Evolutionary conservation across 2,329 filamentous ascomycete genomes (phyloP), one percentile per base, ranked within the genome.

Genomic region (Ceratocystis cubensis): DNA sequence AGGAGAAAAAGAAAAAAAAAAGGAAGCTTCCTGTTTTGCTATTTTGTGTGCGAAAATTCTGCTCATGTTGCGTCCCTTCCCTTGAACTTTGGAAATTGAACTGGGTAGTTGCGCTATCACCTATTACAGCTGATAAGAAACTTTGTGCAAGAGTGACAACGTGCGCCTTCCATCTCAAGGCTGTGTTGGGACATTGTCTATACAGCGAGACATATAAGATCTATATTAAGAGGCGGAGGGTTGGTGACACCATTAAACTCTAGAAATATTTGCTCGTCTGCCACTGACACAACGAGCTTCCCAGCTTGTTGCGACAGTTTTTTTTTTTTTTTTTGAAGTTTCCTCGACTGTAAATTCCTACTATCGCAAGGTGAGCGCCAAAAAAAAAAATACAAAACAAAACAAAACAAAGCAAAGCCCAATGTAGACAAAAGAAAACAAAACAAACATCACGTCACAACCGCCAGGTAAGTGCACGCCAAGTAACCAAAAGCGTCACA

Each of bases 81-180:
- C 45, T 63, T 50, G 59, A 45, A 28, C 17, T 28, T 28, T 62
- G 61, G 61, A 45, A 45, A 45, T 63, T 30, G 22, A 63, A 63
- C 30, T 25, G 56, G 56, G 56, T 59, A 59, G 56, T 37, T 59
- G 56, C 56, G 56, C 56, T 37, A 59, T n/a, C 56, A 37, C 56
- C 37, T 37, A 59, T 59, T 3, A 22, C 56, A 59, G 56, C 28
- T n/a, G 30, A 59, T 59, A 59, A 59, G 56, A 59, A 59, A 59
- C 56, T 59, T 59, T 59, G 56, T 59, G 56, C 56, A 37, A 59
- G 56, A 59, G 56, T 30, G 56, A 59, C 56, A 59, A 59, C 56
- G 56, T 59, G 56, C 56, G 33, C 17, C 56, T 48, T 63, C 22
- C 61, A 63, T 48, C 22, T 48, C 0, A 28, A 46, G 22, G 41